Conservation (phyloP, 208 protist species). For the Strigomonas culicis region DNA sequence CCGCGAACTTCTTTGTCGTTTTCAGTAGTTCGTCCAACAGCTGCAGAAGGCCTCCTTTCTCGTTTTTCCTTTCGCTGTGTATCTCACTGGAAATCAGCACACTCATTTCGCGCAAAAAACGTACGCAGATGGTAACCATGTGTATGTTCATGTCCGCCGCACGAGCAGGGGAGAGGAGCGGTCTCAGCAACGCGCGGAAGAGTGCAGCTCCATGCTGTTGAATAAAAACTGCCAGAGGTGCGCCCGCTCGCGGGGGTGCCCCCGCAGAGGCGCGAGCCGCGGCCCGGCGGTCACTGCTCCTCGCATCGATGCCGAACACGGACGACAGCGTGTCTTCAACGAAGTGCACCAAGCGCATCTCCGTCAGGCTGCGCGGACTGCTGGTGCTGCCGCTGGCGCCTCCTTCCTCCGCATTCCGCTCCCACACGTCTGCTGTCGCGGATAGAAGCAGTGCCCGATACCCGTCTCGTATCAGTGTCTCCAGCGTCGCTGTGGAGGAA, state of each 20-base stretch:
- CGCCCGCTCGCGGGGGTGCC: no score
- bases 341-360: neutral
- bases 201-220: neutral
- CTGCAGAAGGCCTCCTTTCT: neutral
- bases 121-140: neutral
- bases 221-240: neutral
- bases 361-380: no score
- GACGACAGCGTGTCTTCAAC: neutral
- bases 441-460: neutral
- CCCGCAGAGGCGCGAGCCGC: no score
- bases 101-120: neutral
- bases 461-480: neutral
- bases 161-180: neutral
- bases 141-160: neutral
- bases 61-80: neutral
- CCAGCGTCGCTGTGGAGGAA: neutral
- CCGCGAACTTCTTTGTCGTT: neutral
- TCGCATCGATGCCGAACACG: neutral
- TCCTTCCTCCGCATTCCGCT: neutral
- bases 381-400: no score
- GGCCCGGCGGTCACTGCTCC: neutral
- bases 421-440: no score
- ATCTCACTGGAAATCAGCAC: neutral
- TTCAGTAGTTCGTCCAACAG: neutral
- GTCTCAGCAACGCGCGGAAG: neutral